A percentile compares a stretch with the other conserved stretches of the same genome.
Conservation (phyloP, 2,329 filamentous ascomycete genomes). For the Sarocladiaceae sp. region DNA sequence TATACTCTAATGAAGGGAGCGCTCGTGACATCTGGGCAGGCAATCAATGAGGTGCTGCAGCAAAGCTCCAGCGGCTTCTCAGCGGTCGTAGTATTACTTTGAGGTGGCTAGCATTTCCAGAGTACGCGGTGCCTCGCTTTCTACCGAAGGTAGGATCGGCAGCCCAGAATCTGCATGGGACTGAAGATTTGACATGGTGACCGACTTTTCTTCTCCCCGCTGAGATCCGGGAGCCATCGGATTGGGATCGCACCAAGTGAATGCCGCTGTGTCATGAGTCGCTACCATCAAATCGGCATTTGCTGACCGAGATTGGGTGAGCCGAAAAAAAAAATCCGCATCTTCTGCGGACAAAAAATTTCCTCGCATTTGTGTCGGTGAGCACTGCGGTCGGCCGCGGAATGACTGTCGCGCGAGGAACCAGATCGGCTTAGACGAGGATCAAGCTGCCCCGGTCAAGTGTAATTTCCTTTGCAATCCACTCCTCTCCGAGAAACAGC, state of each 20-base stretch:
- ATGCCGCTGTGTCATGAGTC: not conserved
- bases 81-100: too few species aligned
- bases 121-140: too few species aligned
- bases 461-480: conserved; percentile 7
- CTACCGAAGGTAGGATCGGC: too few species aligned
- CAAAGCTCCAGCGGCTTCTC: too few species aligned
- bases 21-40: not conserved
- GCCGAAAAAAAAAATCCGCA: not conserved
- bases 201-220: not conserved
- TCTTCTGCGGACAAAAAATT: conserved; percentile 2
- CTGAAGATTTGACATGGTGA: too few species aligned
- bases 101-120: too few species aligned
- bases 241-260: not conserved
- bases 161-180: too few species aligned
- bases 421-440: not conserved
- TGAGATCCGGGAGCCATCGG: not conserved
- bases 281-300: not conserved
- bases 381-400: too few species aligned
- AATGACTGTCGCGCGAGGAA: not conserved
- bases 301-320: conserved; percentile 3
- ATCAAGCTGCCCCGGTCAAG: not conserved
- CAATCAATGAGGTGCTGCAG: too few species aligned
- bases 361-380: conserved; percentile 5
- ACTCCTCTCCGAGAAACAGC: not conserved
- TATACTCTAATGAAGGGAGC: not conserved